Conservation (phyloP, 2,329 filamentous ascomycete species). For the Sporothrix phasma region DNA sequence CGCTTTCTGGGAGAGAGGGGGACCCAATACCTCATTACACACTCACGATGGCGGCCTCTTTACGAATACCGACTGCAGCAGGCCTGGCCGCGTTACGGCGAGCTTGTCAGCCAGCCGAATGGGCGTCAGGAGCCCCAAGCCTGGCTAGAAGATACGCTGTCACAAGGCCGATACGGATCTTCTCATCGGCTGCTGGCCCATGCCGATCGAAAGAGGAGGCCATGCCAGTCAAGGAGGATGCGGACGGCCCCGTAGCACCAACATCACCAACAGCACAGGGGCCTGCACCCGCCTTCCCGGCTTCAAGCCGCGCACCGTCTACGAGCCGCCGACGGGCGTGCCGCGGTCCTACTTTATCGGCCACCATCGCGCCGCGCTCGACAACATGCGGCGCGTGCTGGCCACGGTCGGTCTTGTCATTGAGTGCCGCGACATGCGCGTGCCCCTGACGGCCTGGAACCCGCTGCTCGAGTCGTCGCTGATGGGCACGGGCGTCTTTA, state of each 20-base stretch:
- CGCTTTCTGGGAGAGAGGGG: neutral
- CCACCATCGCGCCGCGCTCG: conserved; percentile 74
- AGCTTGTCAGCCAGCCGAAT: neutral
- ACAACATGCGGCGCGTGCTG: conserved; percentile 72
- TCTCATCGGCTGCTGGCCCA: neutral
- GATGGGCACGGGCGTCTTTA: conserved; percentile 35
- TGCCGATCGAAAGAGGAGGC: neutral
- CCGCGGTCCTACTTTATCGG: conserved; percentile 89
- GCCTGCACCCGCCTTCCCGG: neutral
- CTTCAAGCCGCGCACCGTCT: conserved; percentile 68
- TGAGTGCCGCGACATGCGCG: conserved; percentile 88
- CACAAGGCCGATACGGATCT: neutral
- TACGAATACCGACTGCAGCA: neutral
- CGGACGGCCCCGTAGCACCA: no score
- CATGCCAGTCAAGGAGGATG: neutral
- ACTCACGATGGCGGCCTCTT: neutral
- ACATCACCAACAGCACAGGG: neutral
- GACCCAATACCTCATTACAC: neutral
- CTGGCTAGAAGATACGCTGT: neutral
- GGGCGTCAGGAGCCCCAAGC: neutral
- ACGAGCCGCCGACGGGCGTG: conserved; percentile 62
- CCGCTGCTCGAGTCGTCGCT: conserved; percentile 75
- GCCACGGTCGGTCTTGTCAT: conserved; percentile 77
- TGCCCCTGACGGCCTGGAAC: conserved; percentile 83
- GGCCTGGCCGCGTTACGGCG: neutral